Percentiles rank a stretch among this genome's conserved stretches.
phyloP scores from a whole-genome alignment of 225 moss, liverwort and hornwort species.

The Thuidium tamariscinum region DNA sequence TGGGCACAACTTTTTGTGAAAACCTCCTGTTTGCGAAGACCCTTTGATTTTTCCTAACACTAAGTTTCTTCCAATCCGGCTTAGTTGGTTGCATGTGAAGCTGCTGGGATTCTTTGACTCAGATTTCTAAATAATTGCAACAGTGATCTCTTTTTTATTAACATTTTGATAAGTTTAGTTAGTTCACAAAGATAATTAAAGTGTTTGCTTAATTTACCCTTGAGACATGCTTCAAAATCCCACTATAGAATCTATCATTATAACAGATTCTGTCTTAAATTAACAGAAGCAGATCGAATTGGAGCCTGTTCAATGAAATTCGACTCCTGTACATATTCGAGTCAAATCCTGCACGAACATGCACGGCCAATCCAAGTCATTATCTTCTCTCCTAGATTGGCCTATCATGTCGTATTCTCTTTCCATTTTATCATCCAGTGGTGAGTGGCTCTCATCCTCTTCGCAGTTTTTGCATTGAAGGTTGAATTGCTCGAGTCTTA shows the following conservation, averaged over 20 bases:
- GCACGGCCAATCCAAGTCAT: not conserved
- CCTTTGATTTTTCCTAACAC: not conserved
- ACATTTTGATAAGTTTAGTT: not conserved
- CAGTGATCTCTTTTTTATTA: not conserved
- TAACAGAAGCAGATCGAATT: not conserved
- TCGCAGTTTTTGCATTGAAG: not conserved
- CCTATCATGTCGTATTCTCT: not conserved
- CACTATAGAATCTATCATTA: not conserved
- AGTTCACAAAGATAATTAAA: not conserved
- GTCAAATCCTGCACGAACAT: not conserved
- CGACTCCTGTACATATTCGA: not conserved
- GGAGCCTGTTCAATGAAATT: not conserved
- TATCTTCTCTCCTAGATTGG: not conserved
- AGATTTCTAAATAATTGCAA: not conserved
- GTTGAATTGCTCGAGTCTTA: not conserved
- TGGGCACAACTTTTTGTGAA: not conserved
- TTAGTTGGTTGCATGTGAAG: not conserved
- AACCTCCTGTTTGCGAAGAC: not conserved
- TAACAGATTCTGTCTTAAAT: not conserved
- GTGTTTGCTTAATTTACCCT: not conserved
- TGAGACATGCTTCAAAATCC: not conserved
- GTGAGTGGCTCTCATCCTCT: not conserved
- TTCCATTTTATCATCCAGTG: not conserved
- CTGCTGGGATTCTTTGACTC: not conserved
- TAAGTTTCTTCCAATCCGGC: not conserved